phyloP scores from a whole-genome alignment of 2,329 filamentous ascomycete species.

The Diaporthe caulivora region DNA sequence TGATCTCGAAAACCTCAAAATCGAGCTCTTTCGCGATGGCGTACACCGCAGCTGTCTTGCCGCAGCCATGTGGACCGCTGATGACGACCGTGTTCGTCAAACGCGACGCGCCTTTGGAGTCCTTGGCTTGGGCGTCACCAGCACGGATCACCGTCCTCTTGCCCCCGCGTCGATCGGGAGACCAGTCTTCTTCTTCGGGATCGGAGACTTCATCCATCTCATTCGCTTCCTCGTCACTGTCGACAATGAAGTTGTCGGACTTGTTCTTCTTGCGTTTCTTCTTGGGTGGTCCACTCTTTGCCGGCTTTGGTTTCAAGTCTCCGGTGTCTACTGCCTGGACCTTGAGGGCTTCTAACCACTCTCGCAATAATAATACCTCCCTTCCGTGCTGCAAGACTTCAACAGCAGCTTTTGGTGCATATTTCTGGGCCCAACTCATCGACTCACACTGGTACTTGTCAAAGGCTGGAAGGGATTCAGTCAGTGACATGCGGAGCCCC shows the following conservation, averaged over 20 bases:
- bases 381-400: constrained; percentile 82
- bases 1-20: constrained; percentile 96
- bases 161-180: constrained; percentile 47
- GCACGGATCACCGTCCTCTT: constrained; percentile 69
- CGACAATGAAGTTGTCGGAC: constrained; percentile 83
- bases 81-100: constrained; percentile 84
- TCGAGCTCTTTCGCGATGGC: constrained; percentile 92
- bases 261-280: constrained; percentile 81
- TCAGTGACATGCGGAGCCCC: constrained; percentile 71
- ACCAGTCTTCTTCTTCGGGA: constrained; percentile 62
- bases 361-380: constrained; percentile 78
- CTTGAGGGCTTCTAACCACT: constrained; percentile 84
- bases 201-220: constrained; percentile 78
- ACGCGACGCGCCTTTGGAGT: constrained; percentile 59
- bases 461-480: constrained; percentile 78
- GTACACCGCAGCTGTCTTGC: constrained; percentile 93
- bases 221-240: constrained; percentile 79
- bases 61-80: constrained; percentile 89
- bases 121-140: constrained; percentile 51
- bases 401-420: constrained; percentile 76
- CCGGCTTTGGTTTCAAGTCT: constrained; percentile 49
- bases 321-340: constrained; percentile 82
- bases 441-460: constrained; percentile 83
- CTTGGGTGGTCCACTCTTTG: constrained; percentile 50
- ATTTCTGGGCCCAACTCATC: constrained; percentile 84